Base-by-base conservation (phyloP, 164 flowering plant genomes). In the Vitis rupestris region DNA sequence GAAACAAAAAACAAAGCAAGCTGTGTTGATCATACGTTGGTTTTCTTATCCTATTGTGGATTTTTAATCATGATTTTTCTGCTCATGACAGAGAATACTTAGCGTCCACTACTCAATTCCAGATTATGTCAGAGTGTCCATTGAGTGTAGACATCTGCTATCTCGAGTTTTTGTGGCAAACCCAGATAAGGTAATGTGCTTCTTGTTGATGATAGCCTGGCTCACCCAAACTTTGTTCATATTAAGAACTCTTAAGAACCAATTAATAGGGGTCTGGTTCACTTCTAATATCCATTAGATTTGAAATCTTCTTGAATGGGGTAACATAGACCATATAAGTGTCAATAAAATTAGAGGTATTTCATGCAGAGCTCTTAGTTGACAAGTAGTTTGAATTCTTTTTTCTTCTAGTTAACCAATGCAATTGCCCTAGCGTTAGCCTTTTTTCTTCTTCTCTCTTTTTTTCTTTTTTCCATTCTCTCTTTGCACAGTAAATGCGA, bases 31-130 rank as follows among this genome's bases (percentile, higher is more conserved):
- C 13, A 63, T 47, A n/a, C 3, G 8, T 13, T 16, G 2, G n/a
- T 61, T 5, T 30, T 10, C 11, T 27, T 37, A 15, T 3, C 13
- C 50, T 53, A 37, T 64, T 14, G 14, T 51, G 27, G 15, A 3
- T 17, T 50, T 62, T 44, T 50, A 52, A 44, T 60, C 53, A 14
- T 9, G 13, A 19, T 55, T 1, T 62, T 57, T 15, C 70, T 64
- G 19, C 59, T 48, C 63, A 3, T 80, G 52, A 72, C 92, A 92
- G 97, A 77, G 96, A 53, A 90, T 93, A 70, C 82, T 93, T 57
- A 79, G 83, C 50, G 94, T 86, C 52, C 90, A 90, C 48, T 90
- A 93, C 77, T 68, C 87, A 9, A 82, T 90, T 68, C 98, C 98
- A 10, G 90, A 89, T 72, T 83, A 89, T 56, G 87, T 93, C 37